Evolutionary conservation across 768 basidiomycete genomes (phyloP).

Genomic region (Ephemerocybe angulata): DNA sequence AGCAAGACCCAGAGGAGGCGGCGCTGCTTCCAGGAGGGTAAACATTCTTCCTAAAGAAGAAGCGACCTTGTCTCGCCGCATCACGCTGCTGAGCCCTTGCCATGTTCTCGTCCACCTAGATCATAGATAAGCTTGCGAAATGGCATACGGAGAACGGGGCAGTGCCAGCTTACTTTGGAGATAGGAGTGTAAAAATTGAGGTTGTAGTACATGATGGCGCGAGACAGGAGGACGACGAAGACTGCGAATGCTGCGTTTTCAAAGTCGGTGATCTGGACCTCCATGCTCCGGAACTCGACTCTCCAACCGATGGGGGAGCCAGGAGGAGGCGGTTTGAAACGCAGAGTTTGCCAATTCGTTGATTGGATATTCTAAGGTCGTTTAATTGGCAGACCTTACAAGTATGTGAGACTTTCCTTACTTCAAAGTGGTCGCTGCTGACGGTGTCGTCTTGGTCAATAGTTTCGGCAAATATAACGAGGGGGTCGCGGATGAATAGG

Average conservation of each 20-base stretch:
- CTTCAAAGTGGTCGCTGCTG: conserved; percentile 96
- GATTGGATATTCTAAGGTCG: conserved; percentile 87
- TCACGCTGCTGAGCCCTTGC: conserved; percentile 79
- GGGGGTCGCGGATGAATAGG: conserved; percentile 94
- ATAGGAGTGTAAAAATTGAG: conserved; percentile 97
- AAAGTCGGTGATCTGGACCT: conserved; percentile 97
- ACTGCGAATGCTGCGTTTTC: conserved; percentile 97
- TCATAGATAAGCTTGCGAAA: background rate
- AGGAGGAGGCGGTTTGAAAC: conserved; percentile 97
- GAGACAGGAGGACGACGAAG: conserved; percentile 90
- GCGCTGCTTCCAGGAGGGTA: conserved; percentile 53
- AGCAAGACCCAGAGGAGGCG: conserved; percentile 41
- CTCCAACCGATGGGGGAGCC: conserved; percentile 94
- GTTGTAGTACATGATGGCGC: conserved; percentile 88
- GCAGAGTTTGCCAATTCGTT: conserved; percentile 98
- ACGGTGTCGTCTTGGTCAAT: conserved; percentile 85
- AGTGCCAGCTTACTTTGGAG: conserved; percentile 62
- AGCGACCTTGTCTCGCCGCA: conserved; percentile 69
- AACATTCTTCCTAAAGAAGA: conserved; percentile 87
- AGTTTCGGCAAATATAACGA: conserved; percentile 92
- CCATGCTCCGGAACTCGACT: conserved; percentile 98
- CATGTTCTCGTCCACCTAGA: conserved; percentile 97
- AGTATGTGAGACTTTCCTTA: conserved; percentile 24
- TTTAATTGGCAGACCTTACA: background rate
- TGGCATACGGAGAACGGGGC: background rate